A percentile compares a stretch with the other conserved stretches of the same genome.
These are phyloP conservation scores for Fusarium brachygibbosum DNA, from an alignment of 2,329 filamentous ascomycete species.

Conservation along the genomic window DNA sequence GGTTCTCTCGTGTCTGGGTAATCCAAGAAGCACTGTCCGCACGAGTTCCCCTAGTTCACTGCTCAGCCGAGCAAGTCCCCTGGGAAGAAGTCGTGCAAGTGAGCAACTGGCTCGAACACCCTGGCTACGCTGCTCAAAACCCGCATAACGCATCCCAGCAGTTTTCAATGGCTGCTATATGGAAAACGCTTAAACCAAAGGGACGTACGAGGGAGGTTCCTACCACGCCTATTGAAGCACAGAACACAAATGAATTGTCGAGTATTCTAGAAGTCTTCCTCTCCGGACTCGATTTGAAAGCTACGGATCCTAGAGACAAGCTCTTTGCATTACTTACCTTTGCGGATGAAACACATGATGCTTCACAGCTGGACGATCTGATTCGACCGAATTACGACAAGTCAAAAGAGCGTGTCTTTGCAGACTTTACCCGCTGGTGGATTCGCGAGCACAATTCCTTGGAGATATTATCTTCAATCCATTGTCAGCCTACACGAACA, in stretches of 20 bases:
- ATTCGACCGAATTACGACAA: conserved; percentile 40
- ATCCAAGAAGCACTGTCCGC: conserved; percentile 38
- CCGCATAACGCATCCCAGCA: conserved; percentile 25
- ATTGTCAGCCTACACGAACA: conserved; percentile 30
- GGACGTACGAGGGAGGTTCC: conserved; percentile 2
- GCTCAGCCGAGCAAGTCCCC: not conserved
- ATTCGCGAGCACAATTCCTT: conserved; percentile 27
- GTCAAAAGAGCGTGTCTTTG: conserved; percentile 23
- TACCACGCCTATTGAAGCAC: not conserved
- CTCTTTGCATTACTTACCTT: conserved; percentile 34
- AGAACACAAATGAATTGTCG: not conserved
- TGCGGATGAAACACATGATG: conserved; percentile 29
- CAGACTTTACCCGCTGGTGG: conserved; percentile 41
- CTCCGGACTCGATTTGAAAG: conserved; percentile 34
- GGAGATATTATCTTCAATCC: conserved; percentile 22
- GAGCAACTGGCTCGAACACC: conserved; percentile 19
- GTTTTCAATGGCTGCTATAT: conserved; percentile 35
- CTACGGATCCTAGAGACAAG: conserved; percentile 36
- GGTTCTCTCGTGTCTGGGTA: conserved; percentile 37
- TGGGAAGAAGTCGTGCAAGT: conserved; percentile 36
- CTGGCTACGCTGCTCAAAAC: conserved; percentile 10
- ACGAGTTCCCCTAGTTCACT: conserved; percentile 8
- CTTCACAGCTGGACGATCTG: conserved; percentile 17
- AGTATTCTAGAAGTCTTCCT: conserved; percentile 34
- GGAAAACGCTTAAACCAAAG: conserved; percentile 20